Evolutionary conservation across 1,139 yeast species (phyloP), one percentile per base, ranked within the genome.

Genomic region (Zygosaccharomyces sapae): DNA sequence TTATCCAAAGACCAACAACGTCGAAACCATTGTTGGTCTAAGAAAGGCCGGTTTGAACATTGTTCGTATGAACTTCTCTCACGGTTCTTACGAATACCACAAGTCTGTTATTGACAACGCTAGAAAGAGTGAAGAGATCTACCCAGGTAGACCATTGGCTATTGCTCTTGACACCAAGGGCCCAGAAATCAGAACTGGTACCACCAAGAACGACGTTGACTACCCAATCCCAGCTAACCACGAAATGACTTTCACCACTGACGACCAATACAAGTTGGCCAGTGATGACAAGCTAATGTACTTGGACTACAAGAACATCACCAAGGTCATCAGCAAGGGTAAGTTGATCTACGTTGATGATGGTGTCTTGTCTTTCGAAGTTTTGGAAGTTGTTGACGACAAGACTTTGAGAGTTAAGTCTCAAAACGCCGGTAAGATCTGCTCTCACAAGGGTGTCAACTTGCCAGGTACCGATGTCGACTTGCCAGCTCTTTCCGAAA

Each of bases 131-230:
- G 97, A 87, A 73, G 83, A 83, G 71, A 71, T 84, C 51, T 89
- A 84, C 72, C 81, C 86, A 57, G 97, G 97, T 63, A 86, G 97
- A 76, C 98, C 97, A 47, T 79, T 92, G 66, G 97, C 96, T 55
- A 89, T 92, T 73, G 99, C 99, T 57, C 81, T 92, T 65, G 99
- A 92, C 73, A 94, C 98, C 70, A 94, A 92, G 80, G 99, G 99
- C 61, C 98, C 99, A 57, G 98, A 94, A 76, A 92, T 92, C 74
- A 87, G 98, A 80, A 90, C 98, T 48, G 98, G 99, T 73, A 82
- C 88, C 70, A 94, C 98, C 60, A 69, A 74, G 52, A 86, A 79
- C 61, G 86, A 79, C 52, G 72, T 74, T 55, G 98, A 92, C 69
- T 87, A 71, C 73, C 86, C 96, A 64, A 85, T 94, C 65, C 73